phyloP scores from a whole-genome alignment of 441 rosid genomes.

The Adansonia rubrostipa region DNA sequence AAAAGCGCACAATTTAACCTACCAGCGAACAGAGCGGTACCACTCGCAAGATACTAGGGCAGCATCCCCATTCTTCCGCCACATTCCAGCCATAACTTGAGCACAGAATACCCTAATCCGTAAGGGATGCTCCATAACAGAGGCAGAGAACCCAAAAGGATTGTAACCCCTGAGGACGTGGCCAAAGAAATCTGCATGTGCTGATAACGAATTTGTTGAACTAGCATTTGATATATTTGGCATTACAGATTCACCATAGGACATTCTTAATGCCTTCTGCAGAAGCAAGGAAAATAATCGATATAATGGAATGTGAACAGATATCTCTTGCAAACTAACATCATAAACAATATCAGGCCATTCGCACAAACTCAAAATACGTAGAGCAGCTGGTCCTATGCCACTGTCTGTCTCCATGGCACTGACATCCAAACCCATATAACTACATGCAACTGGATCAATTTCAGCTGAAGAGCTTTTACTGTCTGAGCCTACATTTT shows the following conservation, averaged over 20 bases:
- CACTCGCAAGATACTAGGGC: slow-evolving; percentile 76
- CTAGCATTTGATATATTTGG: slow-evolving; percentile 32
- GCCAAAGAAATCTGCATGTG: slow-evolving; percentile 66
- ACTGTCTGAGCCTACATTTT: slow-evolving; percentile 41
- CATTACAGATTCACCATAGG: slow-evolving; percentile 64
- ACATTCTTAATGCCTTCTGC: slow-evolving; percentile 69
- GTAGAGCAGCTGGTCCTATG: slow-evolving; percentile 42
- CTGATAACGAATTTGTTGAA: slow-evolving; percentile 40
- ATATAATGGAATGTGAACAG: slow-evolving; percentile 88
- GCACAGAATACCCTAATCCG: slow-evolving; percentile 94
- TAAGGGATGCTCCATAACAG: slow-evolving; percentile 90
- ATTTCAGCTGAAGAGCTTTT: slow-evolving; percentile 38
- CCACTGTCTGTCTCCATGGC: slow-evolving; percentile 44
- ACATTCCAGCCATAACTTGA: slow-evolving; percentile 93
- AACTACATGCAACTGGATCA: slow-evolving; percentile 34
- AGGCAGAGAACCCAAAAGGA: slow-evolving; percentile 84
- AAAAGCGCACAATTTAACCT: slow-evolving; percentile 38
- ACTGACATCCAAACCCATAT: slow-evolving; percentile 42
- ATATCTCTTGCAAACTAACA: slow-evolving; percentile 84
- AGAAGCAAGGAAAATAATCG: slow-evolving; percentile 83
- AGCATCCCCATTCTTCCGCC: slow-evolving; percentile 94
- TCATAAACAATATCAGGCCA: slow-evolving; percentile 82
- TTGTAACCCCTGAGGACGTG: slow-evolving; percentile 63
- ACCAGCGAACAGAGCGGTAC: slow-evolving; percentile 89
- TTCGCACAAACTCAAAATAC: slow-evolving; percentile 54